Conservation (phyloP, 257 asterid species). For the Cynanchum wilfordii region DNA sequence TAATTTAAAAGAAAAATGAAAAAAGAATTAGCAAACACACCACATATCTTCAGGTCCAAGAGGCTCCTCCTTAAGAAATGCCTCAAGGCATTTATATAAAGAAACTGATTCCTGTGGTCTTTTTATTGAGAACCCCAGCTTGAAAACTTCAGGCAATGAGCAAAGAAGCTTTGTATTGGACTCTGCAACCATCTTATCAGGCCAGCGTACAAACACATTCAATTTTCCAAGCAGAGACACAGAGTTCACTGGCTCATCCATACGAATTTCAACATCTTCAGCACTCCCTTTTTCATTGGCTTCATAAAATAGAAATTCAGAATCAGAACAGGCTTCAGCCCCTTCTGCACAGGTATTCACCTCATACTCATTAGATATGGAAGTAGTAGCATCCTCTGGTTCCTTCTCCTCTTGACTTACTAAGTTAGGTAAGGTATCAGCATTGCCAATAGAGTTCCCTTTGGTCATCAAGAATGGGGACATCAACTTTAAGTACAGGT, state of each 20-base stretch:
- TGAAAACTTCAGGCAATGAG: conserved; percentile 73
- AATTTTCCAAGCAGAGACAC: conserved; percentile 36
- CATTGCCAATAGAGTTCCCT: conserved; percentile 29
- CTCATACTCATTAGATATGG: conserved; percentile 30
- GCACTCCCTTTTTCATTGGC: conserved; percentile 60
- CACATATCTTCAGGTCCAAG: conserved; percentile 99
- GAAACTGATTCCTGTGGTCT: conserved; percentile 80
- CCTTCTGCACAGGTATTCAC: conserved; percentile 38
- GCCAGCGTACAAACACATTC: conserved; percentile 72
- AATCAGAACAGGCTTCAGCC: conserved; percentile 30
- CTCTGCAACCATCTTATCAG: conserved; percentile 47
- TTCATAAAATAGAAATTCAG: conserved; percentile 53
- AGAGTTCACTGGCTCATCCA: conserved; percentile 49
- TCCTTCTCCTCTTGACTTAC: conserved; percentile 34
- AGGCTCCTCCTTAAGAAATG: conserved; percentile 96
- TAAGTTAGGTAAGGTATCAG: conserved; percentile 25
- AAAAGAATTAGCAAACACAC: conserved; percentile 44
- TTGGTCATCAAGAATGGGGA: conserved; percentile 47
- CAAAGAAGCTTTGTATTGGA: conserved; percentile 44
- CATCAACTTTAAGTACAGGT: conserved; percentile 47
- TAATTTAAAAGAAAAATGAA: background rate
- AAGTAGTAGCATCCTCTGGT: conserved; percentile 27
- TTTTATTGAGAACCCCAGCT: conserved; percentile 52
- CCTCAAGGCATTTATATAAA: conserved; percentile 88
- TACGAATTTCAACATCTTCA: conserved; percentile 41